Conservation (phyloP, 2,329 filamentous ascomycete species). For the Coniochaeta prunicola region DNA sequence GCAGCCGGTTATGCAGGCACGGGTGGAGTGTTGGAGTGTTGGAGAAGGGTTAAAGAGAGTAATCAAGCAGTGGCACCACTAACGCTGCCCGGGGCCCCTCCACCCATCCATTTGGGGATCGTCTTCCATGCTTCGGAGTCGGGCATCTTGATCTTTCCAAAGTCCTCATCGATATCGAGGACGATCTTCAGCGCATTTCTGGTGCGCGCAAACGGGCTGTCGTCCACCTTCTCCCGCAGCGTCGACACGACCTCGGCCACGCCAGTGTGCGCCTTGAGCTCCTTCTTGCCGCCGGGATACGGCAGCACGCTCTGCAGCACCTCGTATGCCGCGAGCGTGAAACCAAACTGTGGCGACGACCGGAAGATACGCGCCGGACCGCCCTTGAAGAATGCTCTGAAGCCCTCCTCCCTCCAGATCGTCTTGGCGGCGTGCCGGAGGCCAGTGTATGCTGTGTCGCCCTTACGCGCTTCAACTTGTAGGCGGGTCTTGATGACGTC, state of each 20-base stretch:
- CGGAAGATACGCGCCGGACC: conserved; percentile 91
- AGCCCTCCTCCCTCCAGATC: conserved; percentile 84
- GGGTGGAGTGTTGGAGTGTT: background rate
- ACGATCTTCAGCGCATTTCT: conserved; percentile 94
- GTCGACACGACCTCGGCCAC: conserved; percentile 57
- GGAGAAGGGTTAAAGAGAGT: background rate
- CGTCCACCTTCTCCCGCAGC: conserved; percentile 51
- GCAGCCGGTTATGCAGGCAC: background rate
- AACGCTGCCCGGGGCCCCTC: background rate
- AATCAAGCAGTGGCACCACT: background rate
- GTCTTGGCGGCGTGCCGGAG: conserved; percentile 79
- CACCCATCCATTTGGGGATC: conserved; percentile 40
- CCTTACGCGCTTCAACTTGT: conserved; percentile 95
- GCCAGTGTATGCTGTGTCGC: conserved; percentile 80
- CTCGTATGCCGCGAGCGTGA: conserved; percentile 94
- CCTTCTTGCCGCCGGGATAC: conserved; percentile 58
- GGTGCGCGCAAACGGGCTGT: conserved; percentile 52
- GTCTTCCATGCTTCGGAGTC: conserved; percentile 45
- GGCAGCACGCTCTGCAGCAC: conserved; percentile 77
- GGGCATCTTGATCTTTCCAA: conserved; percentile 65
- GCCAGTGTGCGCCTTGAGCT: conserved; percentile 47
- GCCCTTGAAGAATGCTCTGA: conserved; percentile 97
- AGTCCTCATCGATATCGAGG: conserved; percentile 87
- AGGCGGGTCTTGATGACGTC: conserved; percentile 99
- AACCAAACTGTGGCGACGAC: conserved; percentile 95